phyloP scores from a whole-genome alignment of 768 basidiomycete species.

The Hypsizygus marmoreus region DNA sequence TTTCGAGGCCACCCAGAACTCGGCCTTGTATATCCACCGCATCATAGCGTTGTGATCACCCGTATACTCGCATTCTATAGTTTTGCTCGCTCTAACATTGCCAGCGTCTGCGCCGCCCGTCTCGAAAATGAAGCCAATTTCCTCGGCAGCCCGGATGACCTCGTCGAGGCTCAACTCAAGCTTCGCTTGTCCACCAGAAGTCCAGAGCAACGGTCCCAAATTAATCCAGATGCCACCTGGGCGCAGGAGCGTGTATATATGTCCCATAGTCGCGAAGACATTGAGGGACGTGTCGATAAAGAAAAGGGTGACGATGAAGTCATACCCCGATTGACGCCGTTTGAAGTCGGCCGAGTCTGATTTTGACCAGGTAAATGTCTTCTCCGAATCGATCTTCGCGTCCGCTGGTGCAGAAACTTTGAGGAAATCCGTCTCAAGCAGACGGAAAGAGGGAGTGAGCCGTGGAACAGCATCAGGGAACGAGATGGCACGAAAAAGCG shows the following conservation, averaged over 20 bases:
- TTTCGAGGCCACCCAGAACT: conserved; percentile 66
- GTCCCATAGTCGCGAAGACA: conserved; percentile 52
- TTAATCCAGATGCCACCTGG: conserved; percentile 75
- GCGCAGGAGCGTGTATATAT: conserved; percentile 56
- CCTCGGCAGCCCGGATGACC: conserved; percentile 49
- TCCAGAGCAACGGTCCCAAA: conserved; percentile 68
- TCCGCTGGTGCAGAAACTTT: conserved; percentile 28
- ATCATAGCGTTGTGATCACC: conserved; percentile 66
- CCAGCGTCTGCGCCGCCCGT: conserved; percentile 23
- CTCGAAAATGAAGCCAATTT: conserved; percentile 55
- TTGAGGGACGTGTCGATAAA: conserved; percentile 68
- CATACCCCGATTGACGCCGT: conserved; percentile 40
- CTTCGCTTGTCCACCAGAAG: conserved; percentile 52
- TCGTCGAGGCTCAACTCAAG: conserved; percentile 68
- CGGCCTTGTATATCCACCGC: conserved; percentile 66
- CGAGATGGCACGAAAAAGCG: conserved; percentile 50
- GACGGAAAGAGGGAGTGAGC: conserved; percentile 39
- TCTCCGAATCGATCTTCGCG: conserved; percentile 1
- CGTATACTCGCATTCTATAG: conserved; percentile 68
- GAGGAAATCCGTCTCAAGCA: conserved; percentile 64
- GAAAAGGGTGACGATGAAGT: conserved; percentile 65
- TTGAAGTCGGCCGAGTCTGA: conserved; percentile 1
- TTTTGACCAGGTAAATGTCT: conserved; percentile 18
- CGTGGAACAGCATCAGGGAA: conserved; percentile 68
- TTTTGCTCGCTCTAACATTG: conserved; percentile 31